A percentile compares a stretch with the other conserved stretches of the same genome.
Evolutionary conservation across 2,329 filamentous ascomycete species (phyloP).

Genomic region (Trichoderma endophyticum): DNA sequence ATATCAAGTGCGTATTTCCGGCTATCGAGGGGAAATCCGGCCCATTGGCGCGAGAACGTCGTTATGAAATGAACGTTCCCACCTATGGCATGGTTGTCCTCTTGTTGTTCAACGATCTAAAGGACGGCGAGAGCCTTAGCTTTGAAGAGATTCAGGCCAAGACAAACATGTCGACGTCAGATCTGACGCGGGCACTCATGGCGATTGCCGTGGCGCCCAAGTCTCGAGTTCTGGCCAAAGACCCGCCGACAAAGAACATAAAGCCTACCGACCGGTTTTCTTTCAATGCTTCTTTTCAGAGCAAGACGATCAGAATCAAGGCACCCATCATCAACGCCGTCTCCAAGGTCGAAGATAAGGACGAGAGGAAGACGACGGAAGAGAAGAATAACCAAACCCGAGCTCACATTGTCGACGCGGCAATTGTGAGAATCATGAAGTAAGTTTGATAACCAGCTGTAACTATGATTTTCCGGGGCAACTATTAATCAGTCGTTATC

Average conservation of each 20-base stretch:
- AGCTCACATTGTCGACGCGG: conserved; percentile 69
- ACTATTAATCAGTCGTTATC: conserved; percentile 28
- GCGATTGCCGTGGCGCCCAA: conserved; percentile 81
- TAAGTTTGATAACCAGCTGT: conserved; percentile 43
- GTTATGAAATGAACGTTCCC: conserved; percentile 87
- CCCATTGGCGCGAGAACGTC: conserved; percentile 59
- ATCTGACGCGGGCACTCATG: conserved; percentile 74
- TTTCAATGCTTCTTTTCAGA: conserved; percentile 79
- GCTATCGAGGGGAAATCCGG: conserved; percentile 67
- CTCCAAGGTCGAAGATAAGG: conserved; percentile 78
- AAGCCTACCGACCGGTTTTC: conserved; percentile 74
- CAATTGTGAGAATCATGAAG: conserved; percentile 83
- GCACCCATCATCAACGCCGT: conserved; percentile 77
- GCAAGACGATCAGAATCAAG: conserved; percentile 83
- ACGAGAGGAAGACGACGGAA: conserved; percentile 68
- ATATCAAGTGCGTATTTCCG: conserved; percentile 77
- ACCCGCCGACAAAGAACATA: conserved; percentile 73
- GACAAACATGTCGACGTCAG: conserved; percentile 72
- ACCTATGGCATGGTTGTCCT: conserved; percentile 92
- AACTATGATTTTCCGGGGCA: neutral
- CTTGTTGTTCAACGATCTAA: conserved; percentile 80
- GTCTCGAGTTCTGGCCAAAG: conserved; percentile 75
- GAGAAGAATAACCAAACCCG: conserved; percentile 72
- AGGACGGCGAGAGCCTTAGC: conserved; percentile 47
- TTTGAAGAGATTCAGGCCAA: conserved; percentile 78